These are phyloP conservation scores for Melanomma pulvis-pyrius DNA, from an alignment of 495 filamentous ascomycete species.

Conservation along the genomic window DNA sequence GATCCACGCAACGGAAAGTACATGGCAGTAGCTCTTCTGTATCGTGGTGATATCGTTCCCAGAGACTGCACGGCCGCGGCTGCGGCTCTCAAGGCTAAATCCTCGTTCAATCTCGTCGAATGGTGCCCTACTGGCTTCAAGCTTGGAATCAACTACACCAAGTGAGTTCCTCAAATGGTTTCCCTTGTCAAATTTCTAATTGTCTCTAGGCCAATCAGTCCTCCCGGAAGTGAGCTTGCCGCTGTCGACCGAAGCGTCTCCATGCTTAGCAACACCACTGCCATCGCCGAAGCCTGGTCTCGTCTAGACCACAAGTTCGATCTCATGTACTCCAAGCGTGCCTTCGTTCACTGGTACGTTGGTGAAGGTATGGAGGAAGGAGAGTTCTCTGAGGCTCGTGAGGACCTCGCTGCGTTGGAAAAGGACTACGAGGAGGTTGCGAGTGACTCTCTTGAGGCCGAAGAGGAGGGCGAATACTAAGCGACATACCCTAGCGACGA, in stretches of 20 bases:
- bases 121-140: slow-evolving; percentile 98
- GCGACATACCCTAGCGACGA: slow-evolving; percentile 29
- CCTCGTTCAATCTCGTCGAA: slow-evolving; percentile 88
- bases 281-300: slow-evolving; percentile 88
- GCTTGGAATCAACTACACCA: slow-evolving; percentile 82
- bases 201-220: slow-evolving; percentile 68
- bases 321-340: slow-evolving; percentile 95
- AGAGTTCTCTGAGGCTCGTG: slow-evolving; percentile 87
- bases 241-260: slow-evolving; percentile 83
- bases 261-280: slow-evolving; percentile 91
- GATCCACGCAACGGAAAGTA: slow-evolving; percentile 92
- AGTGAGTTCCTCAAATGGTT: slow-evolving; percentile 19
- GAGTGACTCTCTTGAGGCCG: slow-evolving; percentile 68
- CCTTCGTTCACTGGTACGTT: slow-evolving; percentile 95
- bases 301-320: slow-evolving; percentile 93
- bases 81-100: slow-evolving; percentile 79
- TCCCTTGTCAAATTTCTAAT: slow-evolving; percentile 10
- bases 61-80: slow-evolving; percentile 81
- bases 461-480: slow-evolving; percentile 71
- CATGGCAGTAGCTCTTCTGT: slow-evolving; percentile 89
- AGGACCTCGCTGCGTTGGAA: slow-evolving; percentile 86
- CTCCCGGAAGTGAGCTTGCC: slow-evolving; percentile 77
- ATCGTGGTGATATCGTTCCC: slow-evolving; percentile 87
- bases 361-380: slow-evolving; percentile 97
- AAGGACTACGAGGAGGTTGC: slow-evolving; percentile 94